Conservation (phyloP, 371 early-diverging fungal genomes). For the Lichtheimia ornata region DNA sequence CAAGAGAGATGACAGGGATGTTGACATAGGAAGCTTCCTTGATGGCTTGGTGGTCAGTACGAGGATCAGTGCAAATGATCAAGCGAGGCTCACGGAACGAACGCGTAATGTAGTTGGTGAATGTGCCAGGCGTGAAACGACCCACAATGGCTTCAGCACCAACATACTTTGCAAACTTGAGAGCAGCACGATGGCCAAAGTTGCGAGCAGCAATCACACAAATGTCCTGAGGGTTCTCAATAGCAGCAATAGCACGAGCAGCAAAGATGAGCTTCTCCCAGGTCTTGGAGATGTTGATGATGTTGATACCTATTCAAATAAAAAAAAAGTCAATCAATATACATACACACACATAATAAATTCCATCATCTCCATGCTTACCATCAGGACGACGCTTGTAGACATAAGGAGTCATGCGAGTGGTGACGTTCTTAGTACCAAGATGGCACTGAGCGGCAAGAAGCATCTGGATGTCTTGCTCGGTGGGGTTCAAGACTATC, state of each 20-base stretch:
- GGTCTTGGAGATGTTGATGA: constrained; percentile 98
- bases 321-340: neutral
- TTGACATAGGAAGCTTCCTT: constrained; percentile 98
- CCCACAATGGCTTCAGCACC: constrained; percentile 98
- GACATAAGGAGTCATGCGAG: constrained; percentile 91
- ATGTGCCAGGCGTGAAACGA: constrained; percentile 99
- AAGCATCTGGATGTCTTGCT: constrained; percentile 90
- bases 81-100: constrained; percentile 98
- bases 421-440: constrained; percentile 89
- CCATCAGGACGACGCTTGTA: constrained; percentile 95
- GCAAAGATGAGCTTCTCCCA: constrained; percentile 99
- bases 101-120: constrained; percentile 99
- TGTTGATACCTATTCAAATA: constrained; percentile 57
- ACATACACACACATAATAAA: neutral
- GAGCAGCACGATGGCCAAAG: constrained; percentile 98
- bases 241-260: constrained; percentile 96
- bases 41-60: constrained; percentile 98
- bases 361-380: constrained; percentile 12
- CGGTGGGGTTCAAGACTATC: constrained; percentile 68
- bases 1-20: constrained; percentile 99
- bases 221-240: constrained; percentile 96
- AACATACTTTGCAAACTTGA: constrained; percentile 97
- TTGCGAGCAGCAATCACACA: constrained; percentile 95
- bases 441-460: constrained; percentile 93
- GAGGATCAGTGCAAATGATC: constrained; percentile 98